Conservation (phyloP, 768 basidiomycete genomes). For the Russula abietina region DNA sequence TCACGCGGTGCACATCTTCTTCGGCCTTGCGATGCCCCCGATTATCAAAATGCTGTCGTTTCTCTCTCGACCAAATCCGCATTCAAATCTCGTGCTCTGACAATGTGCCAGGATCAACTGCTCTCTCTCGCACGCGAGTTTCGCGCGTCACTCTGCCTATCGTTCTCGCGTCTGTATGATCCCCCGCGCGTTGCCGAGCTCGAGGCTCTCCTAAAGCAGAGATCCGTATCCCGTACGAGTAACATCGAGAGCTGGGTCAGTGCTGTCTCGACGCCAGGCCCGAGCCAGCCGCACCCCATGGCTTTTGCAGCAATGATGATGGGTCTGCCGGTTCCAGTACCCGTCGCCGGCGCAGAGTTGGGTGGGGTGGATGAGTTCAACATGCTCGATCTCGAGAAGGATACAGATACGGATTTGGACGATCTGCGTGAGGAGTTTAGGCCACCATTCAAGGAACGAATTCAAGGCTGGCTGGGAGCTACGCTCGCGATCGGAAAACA, state of each 20-base stretch:
- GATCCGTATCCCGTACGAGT: slow-evolving; percentile 37
- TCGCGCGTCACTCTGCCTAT: slow-evolving; percentile 37
- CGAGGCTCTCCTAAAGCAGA: slow-evolving; percentile 38
- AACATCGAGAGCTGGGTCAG: slow-evolving; percentile 52
- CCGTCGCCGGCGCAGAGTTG: slow-evolving; percentile 34
- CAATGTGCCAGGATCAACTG: slow-evolving; percentile 50
- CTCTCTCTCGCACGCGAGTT: slow-evolving; percentile 41
- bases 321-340: slow-evolving; percentile 37
- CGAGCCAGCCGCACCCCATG: slow-evolving; percentile 42
- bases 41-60: slow-evolving; percentile 42
- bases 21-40: slow-evolving; percentile 49
- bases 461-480: slow-evolving; percentile 51
- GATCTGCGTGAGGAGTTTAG: slow-evolving; percentile 57
- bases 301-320: slow-evolving; percentile 64
- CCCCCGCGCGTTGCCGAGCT: slow-evolving; percentile 39
- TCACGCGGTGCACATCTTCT: slow-evolving; percentile 46
- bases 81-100: slow-evolving; percentile 31
- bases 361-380: slow-evolving; percentile 45
- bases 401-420: slow-evolving; percentile 48
- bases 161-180: slow-evolving; percentile 46
- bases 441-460: slow-evolving; percentile 50
- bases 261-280: slow-evolving; percentile 37
- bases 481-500: slow-evolving; percentile 39
- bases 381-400: slow-evolving; percentile 46
- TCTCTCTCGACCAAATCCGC: slow-evolving; percentile 33